phyloP scores from a whole-genome alignment of 1,139 yeast species.

The Zygoascus sp. region DNA sequence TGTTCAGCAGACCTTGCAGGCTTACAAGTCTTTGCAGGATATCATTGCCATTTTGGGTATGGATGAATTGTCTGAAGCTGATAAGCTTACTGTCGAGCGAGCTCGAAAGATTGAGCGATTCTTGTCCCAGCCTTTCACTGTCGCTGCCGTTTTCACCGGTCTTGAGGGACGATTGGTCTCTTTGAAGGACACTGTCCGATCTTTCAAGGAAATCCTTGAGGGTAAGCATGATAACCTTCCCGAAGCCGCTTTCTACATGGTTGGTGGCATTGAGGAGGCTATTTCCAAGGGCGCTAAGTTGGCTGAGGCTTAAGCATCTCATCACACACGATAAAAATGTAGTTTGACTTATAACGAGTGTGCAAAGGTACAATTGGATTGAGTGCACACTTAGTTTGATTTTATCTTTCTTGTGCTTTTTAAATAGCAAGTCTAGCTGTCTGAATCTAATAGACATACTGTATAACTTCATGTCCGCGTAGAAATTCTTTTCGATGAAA shows the following conservation, averaged over 20 bases:
- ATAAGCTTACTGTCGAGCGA: conserved; percentile 99
- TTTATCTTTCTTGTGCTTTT: not conserved
- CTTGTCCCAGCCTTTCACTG: conserved; percentile 99
- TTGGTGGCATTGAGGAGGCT: conserved; percentile 99
- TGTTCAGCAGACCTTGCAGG: conserved; percentile 98
- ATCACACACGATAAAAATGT: conserved; percentile 6
- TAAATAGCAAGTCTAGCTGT: conserved; percentile 6
- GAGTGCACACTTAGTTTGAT: not conserved
- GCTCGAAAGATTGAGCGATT: conserved; percentile 99
- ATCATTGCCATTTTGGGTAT: conserved; percentile 99
- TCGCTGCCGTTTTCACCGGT: conserved; percentile 99
- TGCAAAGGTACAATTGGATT: not conserved
- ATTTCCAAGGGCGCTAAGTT: conserved; percentile 97
- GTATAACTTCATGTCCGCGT: conserved; percentile 4
- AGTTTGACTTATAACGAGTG: conserved; percentile 3
- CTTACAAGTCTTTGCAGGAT: conserved; percentile 99
- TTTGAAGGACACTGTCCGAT: conserved; percentile 87
- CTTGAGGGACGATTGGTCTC: conserved; percentile 96
- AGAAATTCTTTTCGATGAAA: too few species aligned
- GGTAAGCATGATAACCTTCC: conserved; percentile 99
- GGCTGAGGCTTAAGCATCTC: conserved; percentile 45
- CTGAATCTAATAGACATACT: conserved; percentile 6
- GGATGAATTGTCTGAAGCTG: conserved; percentile 99
- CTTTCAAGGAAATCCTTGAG: conserved; percentile 95
- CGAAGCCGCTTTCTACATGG: conserved; percentile 99